A percentile compares a stretch with the other conserved stretches of the same genome.
These are phyloP conservation scores for Trichoderma citrinoviride DNA, from an alignment of 2,329 filamentous ascomycete species.

Conservation along the genomic window DNA sequence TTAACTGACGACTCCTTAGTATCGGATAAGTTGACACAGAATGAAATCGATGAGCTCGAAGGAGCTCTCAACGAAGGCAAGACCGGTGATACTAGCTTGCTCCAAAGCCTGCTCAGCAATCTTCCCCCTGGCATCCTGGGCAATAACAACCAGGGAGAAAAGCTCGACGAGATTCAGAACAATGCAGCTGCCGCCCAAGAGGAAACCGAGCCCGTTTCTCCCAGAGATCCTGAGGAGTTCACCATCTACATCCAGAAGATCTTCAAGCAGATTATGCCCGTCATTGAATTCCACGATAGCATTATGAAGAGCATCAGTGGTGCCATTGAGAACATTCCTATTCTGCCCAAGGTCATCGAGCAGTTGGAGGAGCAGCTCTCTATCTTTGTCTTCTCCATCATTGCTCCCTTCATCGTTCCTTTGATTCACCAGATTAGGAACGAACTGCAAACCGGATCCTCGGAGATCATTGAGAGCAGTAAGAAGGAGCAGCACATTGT, in stretches of 20 bases:
- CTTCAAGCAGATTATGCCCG: conserved; percentile 79
- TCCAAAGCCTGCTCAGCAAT: conserved; percentile 77
- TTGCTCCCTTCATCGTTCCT: conserved; percentile 83
- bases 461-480: conserved; percentile 83
- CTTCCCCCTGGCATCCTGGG: conserved; percentile 80
- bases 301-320: conserved; percentile 75
- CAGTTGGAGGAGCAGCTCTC: conserved; percentile 84
- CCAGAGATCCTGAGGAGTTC: conserved; percentile 79
- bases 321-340: conserved; percentile 79
- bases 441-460: conserved; percentile 81
- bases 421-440: conserved; percentile 83
- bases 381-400: conserved; percentile 84
- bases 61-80: conserved; percentile 68
- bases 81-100: conserved; percentile 65
- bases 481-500: conserved; percentile 81
- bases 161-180: conserved; percentile 75
- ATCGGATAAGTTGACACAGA: conserved; percentile 86
- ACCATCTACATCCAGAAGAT: conserved; percentile 72
- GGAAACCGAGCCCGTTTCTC: conserved; percentile 69
- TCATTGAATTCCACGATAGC: conserved; percentile 87
- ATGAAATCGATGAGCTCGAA: conserved; percentile 84
- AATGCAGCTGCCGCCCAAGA: conserved; percentile 75
- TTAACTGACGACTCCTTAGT: conserved; percentile 43
- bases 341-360: conserved; percentile 81
- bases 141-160: conserved; percentile 67